Base-by-base conservation (phyloP, 1,139 yeast genomes). In the Geotrichum fermentans region DNA sequence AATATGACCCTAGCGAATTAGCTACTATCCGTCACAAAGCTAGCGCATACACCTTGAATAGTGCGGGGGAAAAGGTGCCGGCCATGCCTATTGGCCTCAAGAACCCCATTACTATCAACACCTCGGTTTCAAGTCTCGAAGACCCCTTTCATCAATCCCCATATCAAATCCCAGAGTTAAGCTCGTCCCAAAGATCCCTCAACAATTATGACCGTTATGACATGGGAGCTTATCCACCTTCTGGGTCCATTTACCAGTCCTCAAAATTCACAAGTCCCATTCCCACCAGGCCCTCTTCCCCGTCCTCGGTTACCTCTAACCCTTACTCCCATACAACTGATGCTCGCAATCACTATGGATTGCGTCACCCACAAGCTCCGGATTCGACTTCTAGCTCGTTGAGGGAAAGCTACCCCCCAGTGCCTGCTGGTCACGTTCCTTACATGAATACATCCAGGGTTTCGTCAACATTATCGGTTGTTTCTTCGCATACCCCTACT, bases 401-500 rank as follows among this genome's bases (percentile, higher is more conserved):
- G 3, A 13, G n/a, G 14, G 11, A 21, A 21, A 21, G 11, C 17
- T 20, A 37, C n/a, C 40, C 40, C 17, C 21, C 21, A 11, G 11
- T 20, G 18, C 33, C 43, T 11, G 22, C 13, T 7, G 16, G 18
- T 33, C 44, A 18, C 4, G 36, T 14, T 32, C 44, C 40, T 10
- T 16, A 28, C 13, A 34, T 46, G 32, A 40, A 40, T 30, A 2
- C 24, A 3, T 46, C 45, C 22, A 36, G 36, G 20, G 51, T 21
- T 8, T 44, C 52, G 3, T 49, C 49, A 1, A 36, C 48, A 7
- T 29, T 49, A 16, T 49, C 52, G 2, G 40, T 33, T 11, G 52
- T 49, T n/a, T 40, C 49, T 33, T 45, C 52, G 6, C 52, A 49
- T 24, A 45, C 52, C 2, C 49, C 52, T 21, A 45, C 52, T 6